Percentiles rank a stretch among this genome's conserved stretches.
These are phyloP conservation scores for Plenodomus biglobosus DNA, from an alignment of 2,329 filamentous ascomycete species.

Conservation along the genomic window DNA sequence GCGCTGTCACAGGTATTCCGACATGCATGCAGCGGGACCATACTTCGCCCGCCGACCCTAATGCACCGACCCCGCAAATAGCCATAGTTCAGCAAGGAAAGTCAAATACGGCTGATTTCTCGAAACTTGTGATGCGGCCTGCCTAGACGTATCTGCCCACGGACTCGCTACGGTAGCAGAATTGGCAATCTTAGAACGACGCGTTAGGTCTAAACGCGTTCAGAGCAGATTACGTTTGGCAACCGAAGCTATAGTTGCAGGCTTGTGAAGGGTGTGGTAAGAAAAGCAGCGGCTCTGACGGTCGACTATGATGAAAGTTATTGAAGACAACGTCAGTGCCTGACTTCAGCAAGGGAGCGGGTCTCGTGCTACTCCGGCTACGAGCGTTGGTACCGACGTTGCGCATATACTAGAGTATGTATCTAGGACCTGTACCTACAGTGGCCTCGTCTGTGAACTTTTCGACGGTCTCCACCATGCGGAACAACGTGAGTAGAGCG, in stretches of 20 bases:
- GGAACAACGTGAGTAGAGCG: constrained; percentile 23
- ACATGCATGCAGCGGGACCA: constrained; percentile 30
- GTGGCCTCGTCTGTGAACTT: not conserved
- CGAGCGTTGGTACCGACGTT: constrained; percentile 33
- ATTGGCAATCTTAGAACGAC: constrained; percentile 27
- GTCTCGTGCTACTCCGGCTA: constrained; percentile 29
- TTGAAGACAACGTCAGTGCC: constrained; percentile 14
- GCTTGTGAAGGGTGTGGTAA: constrained; percentile 9
- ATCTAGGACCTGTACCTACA: constrained; percentile 29
- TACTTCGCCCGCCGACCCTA: constrained; percentile 15
- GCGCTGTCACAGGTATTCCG: constrained; percentile 20
- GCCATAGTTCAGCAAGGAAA: constrained; percentile 31
- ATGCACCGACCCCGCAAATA: constrained; percentile 38
- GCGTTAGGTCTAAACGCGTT: constrained; percentile 14
- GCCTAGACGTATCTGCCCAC: constrained; percentile 12
- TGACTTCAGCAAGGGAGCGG: constrained; percentile 25
- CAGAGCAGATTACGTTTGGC: constrained; percentile 9
- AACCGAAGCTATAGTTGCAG: constrained; percentile 2
- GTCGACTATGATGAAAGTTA: constrained; percentile 17
- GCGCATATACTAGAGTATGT: constrained; percentile 27
- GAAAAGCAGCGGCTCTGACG: not conserved
- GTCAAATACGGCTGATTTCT: constrained; percentile 30
- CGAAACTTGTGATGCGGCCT: constrained; percentile 19
- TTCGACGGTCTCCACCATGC: constrained; percentile 20
- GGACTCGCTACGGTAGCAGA: constrained; percentile 15